Evolutionary conservation across 305 asterid genomes (phyloP), one percentile per base, ranked within the genome.

Genomic region (Fraxinus albicans): DNA sequence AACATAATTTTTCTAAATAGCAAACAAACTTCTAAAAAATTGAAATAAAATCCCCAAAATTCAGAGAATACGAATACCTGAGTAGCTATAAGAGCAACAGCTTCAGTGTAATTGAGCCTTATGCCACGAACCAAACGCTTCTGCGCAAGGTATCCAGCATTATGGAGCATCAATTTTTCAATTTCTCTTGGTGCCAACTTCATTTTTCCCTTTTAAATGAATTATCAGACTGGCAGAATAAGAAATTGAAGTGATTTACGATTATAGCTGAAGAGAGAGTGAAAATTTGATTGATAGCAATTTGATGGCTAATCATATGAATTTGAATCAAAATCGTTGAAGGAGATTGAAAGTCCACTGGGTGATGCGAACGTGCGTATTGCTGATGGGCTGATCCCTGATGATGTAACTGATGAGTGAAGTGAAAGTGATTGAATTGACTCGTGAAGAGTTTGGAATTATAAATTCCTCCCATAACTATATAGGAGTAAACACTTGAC

Each of bases 71-170:
- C 23, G 23, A 7, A 25, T 17, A 92, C 98, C 94, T 93, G 98
- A 3, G 93, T 67, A 8, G 98, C 95, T 44, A 94, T 90, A 53
- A 96, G 96, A 82, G 99, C 99, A 81, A 90, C 90, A 29, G 95
- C 85, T 91, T 96, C 98, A 35, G 94, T 78, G 87, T 92, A 86
- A 86, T 96, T 96, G 58, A 96, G 99, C 88, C 90, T 92, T 31
- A 87, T 88, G 29, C 94, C 99, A 67, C 99, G 98, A 72, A 97
- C 98, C 82, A 96, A 90, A 79, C 98, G 98, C 88, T 93, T 96
- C 89, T 96, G 98, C 34, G 98, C 98, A 23, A 96, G 86, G 78
- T 81, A 80, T 13, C 99, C 98, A 80, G 99, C 98, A 81, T 87
- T 91, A 85, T 94, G 95, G 88, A 96, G 98, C 98, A 93, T 92